Evolutionary conservation across 139 green algal species (phyloP), one percentile per base, ranked within the genome.

Genomic region (Limnomonas spitsbergensis): DNA sequence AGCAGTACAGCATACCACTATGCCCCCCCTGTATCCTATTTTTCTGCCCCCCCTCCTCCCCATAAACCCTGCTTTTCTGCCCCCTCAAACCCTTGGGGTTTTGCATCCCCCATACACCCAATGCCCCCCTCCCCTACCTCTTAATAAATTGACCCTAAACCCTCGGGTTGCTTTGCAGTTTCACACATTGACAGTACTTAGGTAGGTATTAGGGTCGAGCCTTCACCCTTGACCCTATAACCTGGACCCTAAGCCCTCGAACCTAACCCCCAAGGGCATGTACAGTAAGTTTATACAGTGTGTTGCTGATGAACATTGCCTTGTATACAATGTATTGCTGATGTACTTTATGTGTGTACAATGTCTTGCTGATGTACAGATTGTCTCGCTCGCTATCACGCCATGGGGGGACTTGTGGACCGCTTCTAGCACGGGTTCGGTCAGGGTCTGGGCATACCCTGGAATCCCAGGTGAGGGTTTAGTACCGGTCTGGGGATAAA

Each of bases 381-480:
- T 61, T 20, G 14, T 61, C 20, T 14, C 47, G 47, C 47, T 61
- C 47, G 20, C 47, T 29, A 29, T 82, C 34, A 87, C 82, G 1
- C 42, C 77, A 0, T 77, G 77, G 66, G 89, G 89, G 31, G 82
- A 90, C 4, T 77, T 93, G 40, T 92, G 88, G 89, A 92, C 84
- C 14, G 40, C n/a, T 20, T 37, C 56, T 36, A 32, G 7, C n/a
- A 4, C 24, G 29, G 56, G 56, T 20, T 37, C 14, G 4, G 29
- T 70, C 24, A 70, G 56, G 27, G 75, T 69, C 7, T 74, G 68
- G 68, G 36, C 35, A 9, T 42, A 74, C 24, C 20, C 68, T 4
- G 56, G 56, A 36, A 70, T 61, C 20, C 14, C 47, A 61, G 47
- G 47, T 61, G 47, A 29, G 47, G 20, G n/a, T n/a, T n/a, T n/a